Conservation (phyloP, 1,139 yeast genomes). For the Pichia sp. region DNA sequence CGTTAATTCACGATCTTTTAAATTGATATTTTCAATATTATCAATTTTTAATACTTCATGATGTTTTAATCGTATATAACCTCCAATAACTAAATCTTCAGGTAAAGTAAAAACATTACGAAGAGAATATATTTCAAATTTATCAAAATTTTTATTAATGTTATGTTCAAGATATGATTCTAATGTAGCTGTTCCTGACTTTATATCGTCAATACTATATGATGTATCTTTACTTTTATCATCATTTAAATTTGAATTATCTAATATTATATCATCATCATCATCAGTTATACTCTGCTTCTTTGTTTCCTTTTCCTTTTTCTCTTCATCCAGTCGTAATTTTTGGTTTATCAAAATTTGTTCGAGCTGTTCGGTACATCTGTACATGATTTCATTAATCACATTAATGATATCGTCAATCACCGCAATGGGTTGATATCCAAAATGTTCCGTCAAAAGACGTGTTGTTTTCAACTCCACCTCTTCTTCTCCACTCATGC, state of each 20-base stretch:
- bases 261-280: not conserved
- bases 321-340: conserved; percentile 21
- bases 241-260: not conserved
- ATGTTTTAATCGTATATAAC: conserved; percentile 63
- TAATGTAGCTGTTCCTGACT: conserved; percentile 70
- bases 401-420: conserved; percentile 88
- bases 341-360: conserved; percentile 44
- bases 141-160: conserved; percentile 83
- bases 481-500: conserved; percentile 4
- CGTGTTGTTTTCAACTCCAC: conserved; percentile 30
- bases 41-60: conserved; percentile 50
- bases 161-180: conserved; percentile 72
- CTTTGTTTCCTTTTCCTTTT: conserved; percentile 10
- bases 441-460: conserved; percentile 78
- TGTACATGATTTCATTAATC: conserved; percentile 77
- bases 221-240: conserved; percentile 16
- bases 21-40: conserved; percentile 16
- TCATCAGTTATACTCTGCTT: not conserved
- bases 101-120: conserved; percentile 76
- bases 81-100: conserved; percentile 55
- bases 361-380: conserved; percentile 78
- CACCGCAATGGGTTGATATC: conserved; percentile 78
- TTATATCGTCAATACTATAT: conserved; percentile 44
- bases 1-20: conserved; percentile 32
- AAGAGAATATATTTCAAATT: conserved; percentile 74